Evolutionary conservation across 1,284 basidiomycete genomes (phyloP).

Genomic region (Ceratobasidium sp.): DNA sequence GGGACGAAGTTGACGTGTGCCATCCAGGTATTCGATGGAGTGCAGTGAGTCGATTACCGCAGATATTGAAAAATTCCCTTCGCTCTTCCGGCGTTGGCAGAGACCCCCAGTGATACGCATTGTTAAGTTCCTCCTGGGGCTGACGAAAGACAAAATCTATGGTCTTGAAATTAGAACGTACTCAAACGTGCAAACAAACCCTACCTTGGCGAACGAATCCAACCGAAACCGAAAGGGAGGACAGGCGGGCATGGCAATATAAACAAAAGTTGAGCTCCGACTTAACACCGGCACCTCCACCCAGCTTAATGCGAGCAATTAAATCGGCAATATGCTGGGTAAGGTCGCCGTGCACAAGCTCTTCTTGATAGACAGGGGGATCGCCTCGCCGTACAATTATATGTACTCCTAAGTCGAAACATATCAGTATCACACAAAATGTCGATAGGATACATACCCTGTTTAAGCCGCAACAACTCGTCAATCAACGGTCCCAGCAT

Average conservation of each 20-base stretch:
- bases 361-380: background rate
- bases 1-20: slow-evolving; percentile 5
- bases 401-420: background rate
- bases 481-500: slow-evolving; percentile 28
- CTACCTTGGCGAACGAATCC: slow-evolving; percentile 9
- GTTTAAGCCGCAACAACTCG: slow-evolving; percentile 27
- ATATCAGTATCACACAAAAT: too few relatives aligned
- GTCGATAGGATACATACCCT: background rate
- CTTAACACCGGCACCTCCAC: slow-evolving; percentile 20
- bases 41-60: slow-evolving; percentile 28
- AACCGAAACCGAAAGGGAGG: background rate
- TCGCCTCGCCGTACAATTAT: slow-evolving; percentile 9
- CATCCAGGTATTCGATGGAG: slow-evolving; percentile 25
- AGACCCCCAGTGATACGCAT: slow-evolving; percentile 25
- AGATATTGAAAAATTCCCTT: background rate
- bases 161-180: background rate
- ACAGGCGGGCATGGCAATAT: background rate
- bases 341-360: slow-evolving; percentile 2
- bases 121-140: slow-evolving; percentile 19
- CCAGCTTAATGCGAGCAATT: slow-evolving; percentile 38
- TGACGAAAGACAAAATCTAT: background rate
- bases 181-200: background rate
- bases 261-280: slow-evolving; percentile 35
- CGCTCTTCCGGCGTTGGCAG: background rate
- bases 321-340: slow-evolving; percentile 28